Evolutionary conservation across 225 moss, liverwort and hornwort species (phyloP).

Genomic region (Ulota crispa): DNA sequence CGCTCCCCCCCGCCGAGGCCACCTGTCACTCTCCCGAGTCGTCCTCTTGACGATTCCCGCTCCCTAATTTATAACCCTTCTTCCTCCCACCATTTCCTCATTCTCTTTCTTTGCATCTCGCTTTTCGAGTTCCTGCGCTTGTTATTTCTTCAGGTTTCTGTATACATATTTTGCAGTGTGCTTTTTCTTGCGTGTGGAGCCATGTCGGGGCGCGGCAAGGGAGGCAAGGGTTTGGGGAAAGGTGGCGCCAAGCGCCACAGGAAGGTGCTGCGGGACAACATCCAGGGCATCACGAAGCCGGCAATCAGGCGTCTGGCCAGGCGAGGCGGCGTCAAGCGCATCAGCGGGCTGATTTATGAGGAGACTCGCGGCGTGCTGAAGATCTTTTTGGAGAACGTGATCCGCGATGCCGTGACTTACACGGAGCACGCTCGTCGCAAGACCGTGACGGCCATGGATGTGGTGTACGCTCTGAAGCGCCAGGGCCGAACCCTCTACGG

Average conservation of each 20-base stretch:
- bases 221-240: slow-evolving; percentile 31
- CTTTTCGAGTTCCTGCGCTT: fast-evolving
- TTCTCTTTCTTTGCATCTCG: fast-evolving
- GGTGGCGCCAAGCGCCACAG: slow-evolving; percentile 26
- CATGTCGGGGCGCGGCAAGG: slow-evolving; percentile 20
- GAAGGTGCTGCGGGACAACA: slow-evolving; percentile 24
- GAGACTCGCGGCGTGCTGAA: slow-evolving; percentile 23
- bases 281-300: slow-evolving; percentile 21
- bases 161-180: fast-evolving
- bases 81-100: fast-evolving
- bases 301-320: slow-evolving; percentile 20
- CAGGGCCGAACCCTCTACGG: slow-evolving; percentile 22
- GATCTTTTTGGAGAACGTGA: slow-evolving; percentile 31
- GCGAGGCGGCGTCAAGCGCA: slow-evolving; percentile 23
- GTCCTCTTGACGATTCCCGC: not conserved
- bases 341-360: slow-evolving; percentile 26
- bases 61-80: not conserved
- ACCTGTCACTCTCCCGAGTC: not conserved
- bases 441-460: slow-evolving; percentile 26
- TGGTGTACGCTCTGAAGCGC: slow-evolving; percentile 18
- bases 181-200: fast-evolving
- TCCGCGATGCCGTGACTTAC: slow-evolving; percentile 25
- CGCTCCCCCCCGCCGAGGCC: not conserved
- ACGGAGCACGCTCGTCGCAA: slow-evolving; percentile 23
- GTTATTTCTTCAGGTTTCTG: fast-evolving